Conservation (phyloP, 495 filamentous ascomycete species). For the Cercophora scortea region DNA sequence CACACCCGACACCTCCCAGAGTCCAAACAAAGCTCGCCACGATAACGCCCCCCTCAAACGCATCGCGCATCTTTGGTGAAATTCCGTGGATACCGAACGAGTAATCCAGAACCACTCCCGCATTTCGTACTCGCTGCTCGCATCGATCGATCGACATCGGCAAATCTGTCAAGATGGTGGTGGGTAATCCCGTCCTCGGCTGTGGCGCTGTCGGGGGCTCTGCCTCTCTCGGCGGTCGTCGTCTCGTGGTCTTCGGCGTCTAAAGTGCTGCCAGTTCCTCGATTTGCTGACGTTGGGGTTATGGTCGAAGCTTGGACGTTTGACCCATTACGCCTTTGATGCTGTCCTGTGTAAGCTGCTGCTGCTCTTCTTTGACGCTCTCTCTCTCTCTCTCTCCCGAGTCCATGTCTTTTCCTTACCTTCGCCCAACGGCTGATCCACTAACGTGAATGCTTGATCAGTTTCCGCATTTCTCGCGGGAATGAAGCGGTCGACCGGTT, state of each 20-base stretch:
- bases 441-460: constrained; percentile 19
- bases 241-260: constrained; percentile 19
- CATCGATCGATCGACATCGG: not conserved
- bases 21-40: not conserved
- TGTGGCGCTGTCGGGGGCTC: not conserved
- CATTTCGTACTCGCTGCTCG: not conserved
- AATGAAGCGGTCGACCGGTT: constrained; percentile 89
- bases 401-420: not conserved
- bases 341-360: constrained; percentile 72
- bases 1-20: not conserved
- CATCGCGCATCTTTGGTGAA: not conserved
- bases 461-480: constrained; percentile 95
- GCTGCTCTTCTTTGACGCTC: too few relatives aligned
- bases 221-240: not conserved
- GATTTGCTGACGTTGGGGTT: constrained; percentile 54
- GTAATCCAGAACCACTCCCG: too few relatives aligned
- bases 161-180: constrained; percentile 33
- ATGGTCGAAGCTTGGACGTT: constrained; percentile 74
- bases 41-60: not conserved
- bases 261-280: constrained; percentile 43
- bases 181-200: constrained; percentile 18
- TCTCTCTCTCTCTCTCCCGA: not conserved
- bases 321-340: constrained; percentile 94
- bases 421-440: not conserved
- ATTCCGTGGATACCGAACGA: not conserved